A percentile compares a stretch with the other conserved stretches of the same genome.
phyloP scores from a whole-genome alignment of 805 yeast genomes.

The Metschnikowia reukaufii region DNA sequence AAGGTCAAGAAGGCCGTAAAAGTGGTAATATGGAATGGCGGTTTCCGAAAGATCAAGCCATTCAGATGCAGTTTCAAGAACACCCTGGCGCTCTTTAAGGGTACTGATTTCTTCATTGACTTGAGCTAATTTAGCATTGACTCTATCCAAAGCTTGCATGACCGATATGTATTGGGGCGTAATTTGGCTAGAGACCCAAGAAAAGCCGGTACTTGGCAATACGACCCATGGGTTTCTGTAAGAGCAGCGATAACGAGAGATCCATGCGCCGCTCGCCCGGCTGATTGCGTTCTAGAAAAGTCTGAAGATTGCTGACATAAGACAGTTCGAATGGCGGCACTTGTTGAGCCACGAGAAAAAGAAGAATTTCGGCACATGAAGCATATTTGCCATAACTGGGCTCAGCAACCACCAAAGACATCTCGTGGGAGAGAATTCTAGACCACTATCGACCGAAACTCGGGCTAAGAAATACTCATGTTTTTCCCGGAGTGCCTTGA shows the following conservation, averaged over 20 bases:
- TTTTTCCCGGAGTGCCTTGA: slow-evolving; percentile 8
- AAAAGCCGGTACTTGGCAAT: slow-evolving; percentile 18
- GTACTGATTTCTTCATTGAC: slow-evolving; percentile 11
- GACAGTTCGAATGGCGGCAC: slow-evolving; percentile 13
- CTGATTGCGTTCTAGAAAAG: slow-evolving; percentile 16
- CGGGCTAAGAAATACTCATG: slow-evolving; percentile 11
- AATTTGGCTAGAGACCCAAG: slow-evolving; percentile 9
- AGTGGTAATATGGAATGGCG: background rate
- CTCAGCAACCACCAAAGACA: slow-evolving; percentile 75
- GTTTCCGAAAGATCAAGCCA: slow-evolving; percentile 6
- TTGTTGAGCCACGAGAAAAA: slow-evolving; percentile 5
- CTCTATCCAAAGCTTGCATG: slow-evolving; percentile 5
- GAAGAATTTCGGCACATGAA: slow-evolving; percentile 14
- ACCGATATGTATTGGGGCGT: background rate
- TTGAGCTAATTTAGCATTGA: slow-evolving; percentile 5
- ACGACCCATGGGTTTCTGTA: slow-evolving; percentile 18
- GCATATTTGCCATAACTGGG: slow-evolving; percentile 35
- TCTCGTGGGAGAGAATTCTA: slow-evolving; percentile 55
- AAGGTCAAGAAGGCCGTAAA: slow-evolving; percentile 8
- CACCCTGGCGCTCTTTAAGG: slow-evolving; percentile 7
- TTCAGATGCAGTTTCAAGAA: slow-evolving; percentile 7
- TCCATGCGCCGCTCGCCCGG: slow-evolving; percentile 16
- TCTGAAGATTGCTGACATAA: slow-evolving; percentile 14
- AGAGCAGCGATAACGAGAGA: slow-evolving; percentile 15
- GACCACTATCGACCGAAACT: background rate